Evolutionary conservation across 2,329 filamentous ascomycete genomes (phyloP), one percentile per base, ranked within the genome.

Genomic region (Trichoderma arundinaceum): DNA sequence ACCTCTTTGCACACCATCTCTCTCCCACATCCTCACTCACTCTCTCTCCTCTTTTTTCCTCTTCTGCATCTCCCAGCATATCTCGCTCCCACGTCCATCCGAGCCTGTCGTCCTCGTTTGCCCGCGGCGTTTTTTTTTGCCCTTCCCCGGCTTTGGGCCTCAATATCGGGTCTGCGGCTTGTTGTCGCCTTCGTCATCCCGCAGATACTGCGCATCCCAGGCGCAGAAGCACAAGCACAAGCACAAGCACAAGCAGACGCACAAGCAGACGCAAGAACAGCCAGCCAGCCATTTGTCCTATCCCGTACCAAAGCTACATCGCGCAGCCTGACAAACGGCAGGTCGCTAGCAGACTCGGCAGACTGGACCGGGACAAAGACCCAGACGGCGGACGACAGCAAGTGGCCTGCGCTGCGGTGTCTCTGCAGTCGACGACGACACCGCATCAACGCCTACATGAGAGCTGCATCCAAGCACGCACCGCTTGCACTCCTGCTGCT

Each of bases 131-230:
- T 41, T 28, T 22, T 28, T 15, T 39, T 35, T 5, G 32, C 5
- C 12, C 8, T n/a, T 17, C 60, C 39, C 39, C 49, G 33, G 38
- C 39, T 64, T 39, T 46, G 51, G 57, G 58, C 56, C 64, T 52
- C 57, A 51, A 63, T 43, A 41, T 57, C 52, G 52, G 63, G 58
- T 44, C 35, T 44, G 57, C 35, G 15, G 46, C 33, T 63, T 33
- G 33, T 48, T 56, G 57, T 60, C 54, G 58, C 44, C 59, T 66
- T 58, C 53, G 66, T 68, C 67, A 64, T 38, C 54, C 56, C 67
- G 67, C 66, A 68, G 52, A 48, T 38, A 57, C 35, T 10, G 8
- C 10, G 41, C 56, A 49, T 17, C 54, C 53, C 48, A 61, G 51
- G 64, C 57, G 54, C 65, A 58, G 12, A 49, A 32, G 43, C 48